Evolutionary conservation across 768 basidiomycete species (phyloP), one percentile per base, ranked within the genome.

Genomic region (Phallus indusiatus): DNA sequence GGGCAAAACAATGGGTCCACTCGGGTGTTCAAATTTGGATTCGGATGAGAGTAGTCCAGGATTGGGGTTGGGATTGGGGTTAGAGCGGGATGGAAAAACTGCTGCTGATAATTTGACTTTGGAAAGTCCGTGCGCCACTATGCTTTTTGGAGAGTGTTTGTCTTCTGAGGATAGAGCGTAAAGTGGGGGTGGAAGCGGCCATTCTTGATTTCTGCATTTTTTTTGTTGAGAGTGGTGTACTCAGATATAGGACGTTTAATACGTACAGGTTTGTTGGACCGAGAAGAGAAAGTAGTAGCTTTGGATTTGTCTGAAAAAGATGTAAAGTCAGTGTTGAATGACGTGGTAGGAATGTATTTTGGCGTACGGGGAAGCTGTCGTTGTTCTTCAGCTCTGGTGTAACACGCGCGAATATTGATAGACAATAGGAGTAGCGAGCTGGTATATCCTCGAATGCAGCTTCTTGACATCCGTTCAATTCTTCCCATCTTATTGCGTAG

Each of bases 391-490:
- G 34, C 12, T 34, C 3, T 34, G 50, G 18, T 4, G 21, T 5
- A 35, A 20, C 18, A 16, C 12, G 16, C 10, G 34, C n/a, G 49
- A 59, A 59, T 33, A 59, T 42, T n/a, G 49, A 33, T 20, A 59
- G 47, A 34, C 50, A 59, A 18, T 51, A 11, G 9, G 22, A 17
- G 28, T 59, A 37, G 20, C 24, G 22, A 18, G 21, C n/a, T 35
- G 57, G 49, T 34, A 59, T 53, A 36, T 59, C 57, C 47, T 52
- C 21, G 22, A 51, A 51, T 7, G 57, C 57, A 17, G 57, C 57
- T 33, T 59, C 57, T 51, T 59, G 57, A 48, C 57, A 59, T n/a
- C 50, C 28, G 52, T 59, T 34, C 11, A 59, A 51, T 14, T 34
- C 1, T 36, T 59, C 57, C 57, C 57, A 59, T 51, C 50, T 59